These are phyloP conservation scores for Trichoderma atroviride DNA, from an alignment of 2,329 filamentous ascomycete species.

Conservation along the genomic window DNA sequence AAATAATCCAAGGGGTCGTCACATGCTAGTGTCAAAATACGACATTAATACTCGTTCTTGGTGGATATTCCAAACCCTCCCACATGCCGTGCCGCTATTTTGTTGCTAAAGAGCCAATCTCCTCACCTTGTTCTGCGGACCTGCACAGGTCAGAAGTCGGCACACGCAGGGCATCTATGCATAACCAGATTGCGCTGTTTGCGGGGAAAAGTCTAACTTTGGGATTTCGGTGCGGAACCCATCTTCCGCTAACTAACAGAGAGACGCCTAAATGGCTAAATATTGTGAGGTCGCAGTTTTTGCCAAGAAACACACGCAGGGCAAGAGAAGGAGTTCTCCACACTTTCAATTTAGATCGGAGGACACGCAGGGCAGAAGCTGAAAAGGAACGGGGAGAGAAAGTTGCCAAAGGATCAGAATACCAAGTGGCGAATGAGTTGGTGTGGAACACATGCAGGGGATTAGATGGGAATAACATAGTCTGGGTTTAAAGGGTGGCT, in stretches of 20 bases:
- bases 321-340: neutral
- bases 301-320: slow-evolving; percentile 16
- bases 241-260: neutral
- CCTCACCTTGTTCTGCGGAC: neutral
- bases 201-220: neutral
- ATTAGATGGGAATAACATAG: slow-evolving; percentile 3
- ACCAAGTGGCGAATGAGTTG: neutral
- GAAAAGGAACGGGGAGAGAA: neutral
- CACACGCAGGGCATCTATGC: slow-evolving; percentile 34
- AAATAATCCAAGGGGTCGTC: neutral
- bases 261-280: slow-evolving; percentile 18
- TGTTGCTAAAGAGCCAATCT: neutral
- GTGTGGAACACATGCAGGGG: neutral
- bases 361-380: slow-evolving; percentile 12
- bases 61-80: neutral
- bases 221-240: neutral
- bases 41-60: neutral
- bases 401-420: neutral
- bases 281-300: neutral
- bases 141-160: slow-evolving; percentile 18
- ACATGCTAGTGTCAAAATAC: neutral
- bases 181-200: neutral
- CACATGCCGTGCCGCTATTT: neutral
- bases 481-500: neutral
- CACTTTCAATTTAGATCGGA: neutral